Evolutionary conservation across 495 filamentous ascomycete species (phyloP).

Genomic region (Talaromyces borbonicus): DNA sequence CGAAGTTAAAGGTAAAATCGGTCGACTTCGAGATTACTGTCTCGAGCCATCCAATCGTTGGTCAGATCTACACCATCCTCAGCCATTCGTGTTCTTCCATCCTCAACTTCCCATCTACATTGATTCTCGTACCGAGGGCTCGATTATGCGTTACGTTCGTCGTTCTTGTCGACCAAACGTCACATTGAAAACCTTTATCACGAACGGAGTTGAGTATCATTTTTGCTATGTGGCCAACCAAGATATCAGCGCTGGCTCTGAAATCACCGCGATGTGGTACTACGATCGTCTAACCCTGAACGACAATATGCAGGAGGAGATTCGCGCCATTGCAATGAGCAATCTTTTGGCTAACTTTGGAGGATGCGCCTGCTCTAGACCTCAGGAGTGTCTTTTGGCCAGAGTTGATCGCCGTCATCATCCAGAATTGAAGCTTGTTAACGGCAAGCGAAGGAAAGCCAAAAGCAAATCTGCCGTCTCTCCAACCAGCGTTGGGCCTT

Average conservation of each 20-base stretch:
- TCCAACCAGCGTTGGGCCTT: slow-evolving; percentile 56
- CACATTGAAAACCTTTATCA: slow-evolving; percentile 68
- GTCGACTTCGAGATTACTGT: slow-evolving; percentile 67
- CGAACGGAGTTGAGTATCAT: slow-evolving; percentile 63
- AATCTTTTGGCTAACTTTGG: slow-evolving; percentile 76
- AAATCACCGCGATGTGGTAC: slow-evolving; percentile 62
- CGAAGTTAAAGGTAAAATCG: slow-evolving; percentile 80
- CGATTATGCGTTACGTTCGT: slow-evolving; percentile 69
- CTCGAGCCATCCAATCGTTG: slow-evolving; percentile 64
- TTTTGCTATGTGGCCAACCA: slow-evolving; percentile 81
- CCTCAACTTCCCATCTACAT: slow-evolving; percentile 78
- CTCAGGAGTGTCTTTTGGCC: slow-evolving; percentile 55
- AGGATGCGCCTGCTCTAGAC: slow-evolving; percentile 70
- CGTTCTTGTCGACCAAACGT: slow-evolving; percentile 85
- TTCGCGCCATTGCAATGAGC: slow-evolving; percentile 48
- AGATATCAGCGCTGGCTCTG: slow-evolving; percentile 51
- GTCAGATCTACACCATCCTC: slow-evolving; percentile 64
- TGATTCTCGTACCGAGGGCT: slow-evolving; percentile 79
- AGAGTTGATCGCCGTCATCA: slow-evolving; percentile 62
- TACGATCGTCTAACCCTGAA: slow-evolving; percentile 38
- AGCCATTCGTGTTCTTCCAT: slow-evolving; percentile 80
- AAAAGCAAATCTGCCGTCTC: slow-evolving; percentile 52
- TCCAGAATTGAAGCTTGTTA: slow-evolving; percentile 30
- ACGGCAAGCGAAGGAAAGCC: slow-evolving; percentile 45
- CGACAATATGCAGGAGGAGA: slow-evolving; percentile 36